phyloP scores from a whole-genome alignment of 2,329 filamentous ascomycete genomes.

The Cladophialophora exuberans region DNA sequence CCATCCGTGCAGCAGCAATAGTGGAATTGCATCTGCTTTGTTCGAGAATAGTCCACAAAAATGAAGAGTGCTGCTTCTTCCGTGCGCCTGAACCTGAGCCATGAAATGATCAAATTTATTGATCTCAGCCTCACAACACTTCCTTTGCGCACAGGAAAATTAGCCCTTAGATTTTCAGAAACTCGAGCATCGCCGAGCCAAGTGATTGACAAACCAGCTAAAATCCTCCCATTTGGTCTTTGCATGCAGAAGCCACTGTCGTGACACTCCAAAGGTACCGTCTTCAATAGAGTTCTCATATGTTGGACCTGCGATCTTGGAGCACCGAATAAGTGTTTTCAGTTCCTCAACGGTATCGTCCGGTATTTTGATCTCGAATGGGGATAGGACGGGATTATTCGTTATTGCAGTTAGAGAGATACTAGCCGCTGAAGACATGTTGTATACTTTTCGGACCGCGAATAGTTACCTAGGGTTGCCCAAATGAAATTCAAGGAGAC shows the following conservation, averaged over 20 bases:
- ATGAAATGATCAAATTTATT: slow-evolving; percentile 57
- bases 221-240: neutral
- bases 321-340: neutral
- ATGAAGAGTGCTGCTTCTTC: slow-evolving; percentile 48
- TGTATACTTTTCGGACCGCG: neutral
- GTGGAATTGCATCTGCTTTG: slow-evolving; percentile 57
- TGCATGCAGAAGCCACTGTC: neutral
- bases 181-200: neutral
- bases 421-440: neutral
- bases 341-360: neutral
- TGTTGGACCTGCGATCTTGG: neutral
- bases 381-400: neutral
- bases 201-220: neutral
- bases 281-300: neutral
- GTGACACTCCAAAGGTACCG: neutral
- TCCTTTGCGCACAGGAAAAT: neutral
- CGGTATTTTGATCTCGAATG: neutral
- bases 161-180: neutral
- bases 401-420: neutral
- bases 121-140: slow-evolving; percentile 42
- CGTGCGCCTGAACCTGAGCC: slow-evolving; percentile 43
- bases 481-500: neutral
- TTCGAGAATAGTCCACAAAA: slow-evolving; percentile 60
- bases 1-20: slow-evolving; percentile 52
- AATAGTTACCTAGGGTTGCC: too few relatives aligned